phyloP scores from a whole-genome alignment of 148 eudicot species.

The Amaranthus palmeri region DNA sequence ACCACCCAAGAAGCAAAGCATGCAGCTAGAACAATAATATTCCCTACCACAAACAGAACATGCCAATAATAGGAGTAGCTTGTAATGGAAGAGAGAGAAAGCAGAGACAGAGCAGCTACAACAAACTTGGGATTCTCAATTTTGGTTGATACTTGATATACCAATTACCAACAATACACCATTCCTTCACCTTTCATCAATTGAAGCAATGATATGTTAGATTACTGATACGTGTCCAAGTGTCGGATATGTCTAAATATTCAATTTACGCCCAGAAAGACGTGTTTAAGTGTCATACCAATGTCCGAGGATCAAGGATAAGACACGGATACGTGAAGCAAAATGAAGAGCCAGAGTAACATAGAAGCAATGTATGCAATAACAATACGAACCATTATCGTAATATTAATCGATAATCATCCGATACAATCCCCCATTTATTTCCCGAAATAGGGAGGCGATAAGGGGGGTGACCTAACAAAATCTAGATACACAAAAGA shows the following conservation, averaged over 20 bases:
- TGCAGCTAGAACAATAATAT: conserved; percentile 7
- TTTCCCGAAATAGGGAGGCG: conserved; percentile 32
- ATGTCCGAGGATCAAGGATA: too few species aligned
- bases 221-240: too few species aligned
- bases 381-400: conserved; percentile 23
- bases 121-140: conserved; percentile 12
- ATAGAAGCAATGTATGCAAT: conserved; percentile 7
- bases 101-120: not conserved
- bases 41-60: conserved; percentile 10
- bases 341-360: not conserved
- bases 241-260: too few species aligned
- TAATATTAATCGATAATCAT: conserved; percentile 27
- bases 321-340: too few species aligned
- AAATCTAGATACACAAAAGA: conserved; percentile 78
- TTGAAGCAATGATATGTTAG: too few species aligned
- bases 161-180: conserved; percentile 11
- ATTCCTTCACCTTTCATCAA: conserved; percentile 2
- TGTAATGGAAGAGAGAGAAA: conserved; percentile 17
- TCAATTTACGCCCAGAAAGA: too few species aligned
- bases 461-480: conserved; percentile 38
- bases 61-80: conserved; percentile 32
- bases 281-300: too few species aligned
- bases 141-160: not conserved
- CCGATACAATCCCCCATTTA: conserved; percentile 40
- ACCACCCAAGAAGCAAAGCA: conserved; percentile 25